Evolutionary conservation across 495 filamentous ascomycete genomes (phyloP), one percentile per base, ranked within the genome.

Genomic region (Penicillium dipodomyicola): DNA sequence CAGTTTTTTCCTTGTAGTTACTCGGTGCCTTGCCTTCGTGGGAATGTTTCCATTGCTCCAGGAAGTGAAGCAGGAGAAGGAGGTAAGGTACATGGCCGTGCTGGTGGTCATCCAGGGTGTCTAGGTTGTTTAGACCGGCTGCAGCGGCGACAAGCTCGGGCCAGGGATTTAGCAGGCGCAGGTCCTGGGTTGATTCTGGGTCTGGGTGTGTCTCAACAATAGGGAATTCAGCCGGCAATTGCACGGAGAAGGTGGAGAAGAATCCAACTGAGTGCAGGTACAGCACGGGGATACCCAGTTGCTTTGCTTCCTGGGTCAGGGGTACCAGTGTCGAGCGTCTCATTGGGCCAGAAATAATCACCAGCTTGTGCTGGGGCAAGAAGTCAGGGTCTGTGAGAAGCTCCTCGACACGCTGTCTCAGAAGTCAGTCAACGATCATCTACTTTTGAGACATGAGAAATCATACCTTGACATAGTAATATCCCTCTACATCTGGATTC

Each of bases 171-270:
- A 96, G 72, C 27, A 97, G 78, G 39, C 95, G 87, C 51, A 99
- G 80, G 58, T 99, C 95, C 50, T 87, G 87, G 5, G 87, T 92
- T 41, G 88, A 83, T 41, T 90, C 87, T 25, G 90, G 86, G 56
- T 96, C 92, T 1, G 95, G 94, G 63, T 99, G 94, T 25, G 93
- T 96, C 68, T 99, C 92, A 63, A 97, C 90, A 62, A 97, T 90
- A n/a, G 91, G 91, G 60, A 95, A 97, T 9, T 82, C 82, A 19
- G 82, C 75, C 4, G 90, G 87, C 17, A 96, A 81, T 62, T 82
- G 81, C 55, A 94, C 77, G 4, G 85, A 86, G 69, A 97, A 93
- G 35, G 87, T 87, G 2, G 91, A 88, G 67, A 89, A 91, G 75
- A 96, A 97, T 4, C 94, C 94, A 32, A 91, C 79, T 22, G 87